Evolutionary conservation across 805 yeast species (phyloP).

Genomic region (Metschnikowia drakensbergensis): DNA sequence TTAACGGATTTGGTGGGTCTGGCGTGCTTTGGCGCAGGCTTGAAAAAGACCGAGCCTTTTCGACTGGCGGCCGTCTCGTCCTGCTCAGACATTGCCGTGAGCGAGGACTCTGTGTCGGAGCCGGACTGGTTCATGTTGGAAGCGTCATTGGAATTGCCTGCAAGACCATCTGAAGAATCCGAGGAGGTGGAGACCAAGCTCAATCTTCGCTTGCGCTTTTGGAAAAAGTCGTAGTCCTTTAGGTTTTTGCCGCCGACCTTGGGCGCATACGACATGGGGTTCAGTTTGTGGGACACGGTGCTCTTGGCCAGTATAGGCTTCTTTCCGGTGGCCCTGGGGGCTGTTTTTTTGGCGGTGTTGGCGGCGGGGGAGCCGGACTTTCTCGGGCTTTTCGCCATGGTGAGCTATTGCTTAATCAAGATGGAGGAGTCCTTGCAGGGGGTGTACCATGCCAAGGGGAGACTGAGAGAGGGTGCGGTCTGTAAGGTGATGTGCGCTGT

Average conservation of each 20-base stretch:
- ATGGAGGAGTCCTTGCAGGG: neutral
- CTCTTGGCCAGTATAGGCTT: constrained; percentile 1
- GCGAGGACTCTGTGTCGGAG: constrained; percentile 36
- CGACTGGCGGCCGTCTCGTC: constrained; percentile 16
- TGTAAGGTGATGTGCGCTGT: too few relatives aligned
- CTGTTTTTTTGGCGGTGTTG: neutral
- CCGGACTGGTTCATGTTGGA: constrained; percentile 6
- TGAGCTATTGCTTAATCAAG: neutral
- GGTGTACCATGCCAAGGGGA: neutral
- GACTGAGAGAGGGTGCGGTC: too few relatives aligned
- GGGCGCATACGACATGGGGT: constrained; percentile 13
- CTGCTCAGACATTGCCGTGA: constrained; percentile 34
- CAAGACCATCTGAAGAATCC: constrained; percentile 22
- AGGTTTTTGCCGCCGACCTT: constrained; percentile 33
- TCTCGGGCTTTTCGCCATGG: constrained; percentile 35
- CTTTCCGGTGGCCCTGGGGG: neutral
- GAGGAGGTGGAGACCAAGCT: constrained; percentile 35
- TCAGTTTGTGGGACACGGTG: constrained; percentile 11
- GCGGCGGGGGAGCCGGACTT: constrained; percentile 14
- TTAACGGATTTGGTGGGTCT: constrained; percentile 8
- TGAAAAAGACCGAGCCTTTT: constrained; percentile 15
- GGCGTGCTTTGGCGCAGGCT: neutral
- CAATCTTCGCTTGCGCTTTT: constrained; percentile 23
- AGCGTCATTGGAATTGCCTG: constrained; percentile 8
- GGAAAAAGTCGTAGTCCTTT: constrained; percentile 20